These are phyloP conservation scores for Fallopia convolvulus DNA, from an alignment of 148 eudicot genomes.

Conservation along the genomic window DNA sequence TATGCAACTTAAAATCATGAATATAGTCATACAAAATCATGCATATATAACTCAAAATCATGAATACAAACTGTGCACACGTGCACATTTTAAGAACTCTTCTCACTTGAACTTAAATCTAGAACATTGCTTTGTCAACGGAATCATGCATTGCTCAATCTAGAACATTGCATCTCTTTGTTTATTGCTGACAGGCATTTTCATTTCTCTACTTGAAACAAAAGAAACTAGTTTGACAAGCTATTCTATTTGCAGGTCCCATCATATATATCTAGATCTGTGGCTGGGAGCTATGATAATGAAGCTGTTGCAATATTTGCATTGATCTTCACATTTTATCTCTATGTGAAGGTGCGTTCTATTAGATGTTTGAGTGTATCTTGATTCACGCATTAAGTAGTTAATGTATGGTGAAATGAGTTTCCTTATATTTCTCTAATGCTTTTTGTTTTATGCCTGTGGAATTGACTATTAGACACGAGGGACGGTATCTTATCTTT, in stretches of 20 bases:
- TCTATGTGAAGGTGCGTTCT: slow-evolving; percentile 63
- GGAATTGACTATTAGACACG: neutral
- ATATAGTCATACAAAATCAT: too few species aligned
- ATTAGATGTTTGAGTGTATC: neutral
- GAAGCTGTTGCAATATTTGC: slow-evolving; percentile 99
- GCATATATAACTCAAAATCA: too few species aligned
- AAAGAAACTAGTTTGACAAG: neutral
- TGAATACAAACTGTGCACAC: too few species aligned
- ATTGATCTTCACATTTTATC: slow-evolving; percentile 86
- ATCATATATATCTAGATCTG: slow-evolving; percentile 96
- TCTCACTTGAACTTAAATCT: too few species aligned
- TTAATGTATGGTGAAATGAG: neutral
- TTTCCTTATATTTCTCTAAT: neutral
- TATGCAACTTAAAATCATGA: too few species aligned
- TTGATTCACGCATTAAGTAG: neutral
- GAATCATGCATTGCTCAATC: neutral
- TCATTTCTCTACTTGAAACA: neutral
- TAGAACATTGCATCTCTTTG: slow-evolving; percentile 3
- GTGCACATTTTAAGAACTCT: too few species aligned
- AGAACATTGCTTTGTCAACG: neutral
- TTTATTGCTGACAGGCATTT: neutral
- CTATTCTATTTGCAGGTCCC: slow-evolving; percentile 59
- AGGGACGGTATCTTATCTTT: neutral
- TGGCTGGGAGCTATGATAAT: slow-evolving; percentile 99
- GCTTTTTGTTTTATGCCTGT: neutral